Evolutionary conservation across 768 basidiomycete genomes (phyloP).

Genomic region (Podaxis mareebaensis): DNA sequence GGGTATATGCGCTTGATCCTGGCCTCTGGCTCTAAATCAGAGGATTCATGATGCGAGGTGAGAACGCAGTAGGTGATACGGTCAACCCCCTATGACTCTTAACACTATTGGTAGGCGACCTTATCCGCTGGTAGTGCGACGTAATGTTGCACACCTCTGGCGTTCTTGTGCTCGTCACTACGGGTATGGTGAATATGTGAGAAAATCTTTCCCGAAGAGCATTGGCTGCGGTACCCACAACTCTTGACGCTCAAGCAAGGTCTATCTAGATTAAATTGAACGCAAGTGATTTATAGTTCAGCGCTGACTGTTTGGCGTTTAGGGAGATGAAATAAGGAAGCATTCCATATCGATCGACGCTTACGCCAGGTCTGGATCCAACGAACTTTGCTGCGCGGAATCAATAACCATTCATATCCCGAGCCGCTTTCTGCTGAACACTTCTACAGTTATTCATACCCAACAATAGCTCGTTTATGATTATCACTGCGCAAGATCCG

Average conservation of each 20-base stretch:
- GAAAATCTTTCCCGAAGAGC: not conserved
- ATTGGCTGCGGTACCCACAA: not conserved
- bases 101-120: no score
- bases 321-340: not conserved
- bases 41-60: not conserved
- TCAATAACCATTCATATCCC: not conserved
- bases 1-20: not conserved
- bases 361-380: not conserved
- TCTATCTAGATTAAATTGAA: not conserved
- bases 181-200: not conserved
- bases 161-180: not conserved
- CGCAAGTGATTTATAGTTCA: not conserved
- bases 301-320: not conserved
- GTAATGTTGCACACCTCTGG: no score
- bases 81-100: not conserved
- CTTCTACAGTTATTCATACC: not conserved
- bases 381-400: not conserved
- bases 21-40: not conserved
- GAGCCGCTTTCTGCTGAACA: not conserved
- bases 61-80: not conserved
- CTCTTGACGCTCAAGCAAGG: not conserved
- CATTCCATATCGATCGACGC: not conserved
- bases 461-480: not conserved
- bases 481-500: not conserved
- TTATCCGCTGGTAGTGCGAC: no score